Conservation (phyloP, 768 basidiomycete species). For the Lactifluus rugatus region DNA sequence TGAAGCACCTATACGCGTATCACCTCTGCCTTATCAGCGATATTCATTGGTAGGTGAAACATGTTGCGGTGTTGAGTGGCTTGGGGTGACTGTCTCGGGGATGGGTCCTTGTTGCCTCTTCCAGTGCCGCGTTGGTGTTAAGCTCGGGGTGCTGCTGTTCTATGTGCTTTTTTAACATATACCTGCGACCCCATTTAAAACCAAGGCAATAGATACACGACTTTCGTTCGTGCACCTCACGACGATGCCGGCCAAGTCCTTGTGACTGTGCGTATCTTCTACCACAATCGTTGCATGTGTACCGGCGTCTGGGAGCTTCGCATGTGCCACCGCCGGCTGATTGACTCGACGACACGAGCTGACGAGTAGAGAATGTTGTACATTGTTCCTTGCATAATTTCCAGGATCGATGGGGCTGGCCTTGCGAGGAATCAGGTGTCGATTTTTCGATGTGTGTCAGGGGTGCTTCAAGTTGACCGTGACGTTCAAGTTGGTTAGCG, state of each 20-base stretch:
- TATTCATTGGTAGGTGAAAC: neutral
- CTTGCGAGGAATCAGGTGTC: neutral
- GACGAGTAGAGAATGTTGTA: neutral
- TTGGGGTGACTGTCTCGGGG: neutral
- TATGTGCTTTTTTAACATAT: neutral
- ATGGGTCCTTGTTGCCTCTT: neutral
- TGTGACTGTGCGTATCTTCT: neutral
- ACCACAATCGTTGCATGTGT: neutral
- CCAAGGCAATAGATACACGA: neutral
- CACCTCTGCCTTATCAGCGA: no score
- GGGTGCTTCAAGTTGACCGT: neutral
- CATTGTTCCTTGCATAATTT: neutral
- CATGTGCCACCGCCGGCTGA: neutral
- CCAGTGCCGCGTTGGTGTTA: neutral
- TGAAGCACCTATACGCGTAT: neutral
- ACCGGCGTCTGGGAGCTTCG: neutral
- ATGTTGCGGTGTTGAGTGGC: neutral
- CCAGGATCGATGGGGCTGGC: no score
- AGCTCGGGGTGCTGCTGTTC: neutral
- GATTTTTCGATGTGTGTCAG: neutral
- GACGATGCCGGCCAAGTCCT: neutral
- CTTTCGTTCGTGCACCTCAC: neutral
- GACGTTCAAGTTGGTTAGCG: neutral
- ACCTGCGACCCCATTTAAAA: neutral
- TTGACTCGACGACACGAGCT: neutral